phyloP scores from a whole-genome alignment of 371 early-diverging fungal species.

The Choanephora cucurbitarum region DNA sequence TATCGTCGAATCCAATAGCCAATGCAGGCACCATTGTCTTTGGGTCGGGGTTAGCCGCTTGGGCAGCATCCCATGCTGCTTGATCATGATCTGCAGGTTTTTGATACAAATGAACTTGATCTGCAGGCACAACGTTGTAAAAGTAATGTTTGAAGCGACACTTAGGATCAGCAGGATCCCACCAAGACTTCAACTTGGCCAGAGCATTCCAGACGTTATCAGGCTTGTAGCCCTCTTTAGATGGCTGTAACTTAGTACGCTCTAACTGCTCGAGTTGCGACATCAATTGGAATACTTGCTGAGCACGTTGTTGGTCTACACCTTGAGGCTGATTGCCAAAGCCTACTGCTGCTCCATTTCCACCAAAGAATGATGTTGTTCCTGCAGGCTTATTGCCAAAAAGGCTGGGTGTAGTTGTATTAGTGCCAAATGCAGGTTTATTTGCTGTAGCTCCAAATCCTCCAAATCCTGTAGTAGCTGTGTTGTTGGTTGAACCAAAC shows the following conservation, averaged over 20 bases:
- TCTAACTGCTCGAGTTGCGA: slow-evolving; percentile 33
- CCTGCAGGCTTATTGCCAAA: slow-evolving; percentile 7
- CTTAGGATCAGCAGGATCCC: slow-evolving; percentile 78
- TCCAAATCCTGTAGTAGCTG: slow-evolving; percentile 7
- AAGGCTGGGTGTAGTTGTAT: slow-evolving; percentile 4
- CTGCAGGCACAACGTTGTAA: slow-evolving; percentile 85
- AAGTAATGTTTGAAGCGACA: slow-evolving; percentile 90
- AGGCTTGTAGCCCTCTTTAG: slow-evolving; percentile 29
- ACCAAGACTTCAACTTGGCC: slow-evolving; percentile 66
- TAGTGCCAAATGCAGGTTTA: slow-evolving; percentile 9
- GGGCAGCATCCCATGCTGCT: slow-evolving; percentile 82
- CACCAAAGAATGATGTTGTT: slow-evolving; percentile 4
- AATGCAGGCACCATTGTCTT: slow-evolving; percentile 83
- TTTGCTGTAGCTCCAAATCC: slow-evolving; percentile 3
- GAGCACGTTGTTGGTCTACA: slow-evolving; percentile 31
- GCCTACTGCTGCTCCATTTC: slow-evolving; percentile 3
- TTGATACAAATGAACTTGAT: slow-evolving; percentile 75
- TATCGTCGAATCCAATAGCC: slow-evolving; percentile 82
- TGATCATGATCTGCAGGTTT: slow-evolving; percentile 73
- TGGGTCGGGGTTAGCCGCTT: slow-evolving; percentile 82
- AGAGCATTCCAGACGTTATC: slow-evolving; percentile 59
- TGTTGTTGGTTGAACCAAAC: slow-evolving; percentile 1
- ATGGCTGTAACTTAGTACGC: slow-evolving; percentile 36
- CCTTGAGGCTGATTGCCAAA: slow-evolving; percentile 7
- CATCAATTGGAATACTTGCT: slow-evolving; percentile 36